Evolutionary conservation across 768 basidiomycete genomes (phyloP).

Genomic region (Tulasnella sp.): DNA sequence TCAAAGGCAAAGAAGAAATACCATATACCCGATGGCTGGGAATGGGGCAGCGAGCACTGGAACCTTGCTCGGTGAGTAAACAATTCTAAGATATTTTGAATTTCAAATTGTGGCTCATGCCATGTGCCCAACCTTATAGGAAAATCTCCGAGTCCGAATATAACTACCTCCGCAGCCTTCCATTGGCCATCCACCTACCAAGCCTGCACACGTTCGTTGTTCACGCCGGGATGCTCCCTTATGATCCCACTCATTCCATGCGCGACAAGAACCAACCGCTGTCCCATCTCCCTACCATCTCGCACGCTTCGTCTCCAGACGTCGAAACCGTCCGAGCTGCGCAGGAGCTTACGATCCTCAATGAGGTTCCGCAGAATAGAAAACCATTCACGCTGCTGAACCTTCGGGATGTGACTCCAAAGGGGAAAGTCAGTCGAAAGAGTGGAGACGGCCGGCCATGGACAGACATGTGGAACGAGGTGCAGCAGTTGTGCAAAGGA

Average conservation of each 20-base stretch:
- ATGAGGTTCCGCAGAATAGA: constrained; percentile 66
- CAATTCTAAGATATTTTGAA: not conserved
- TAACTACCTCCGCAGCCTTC: constrained; percentile 68
- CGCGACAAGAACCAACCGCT: constrained; percentile 64
- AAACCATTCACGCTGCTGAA: constrained; percentile 75
- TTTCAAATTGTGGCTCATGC: constrained; percentile 18
- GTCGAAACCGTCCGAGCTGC: constrained; percentile 44
- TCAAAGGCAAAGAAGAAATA: constrained; percentile 37
- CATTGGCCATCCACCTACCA: constrained; percentile 70
- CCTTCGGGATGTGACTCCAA: constrained; percentile 53
- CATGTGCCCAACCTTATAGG: constrained; percentile 32
- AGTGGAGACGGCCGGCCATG: constrained; percentile 57
- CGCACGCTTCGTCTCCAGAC: not conserved
- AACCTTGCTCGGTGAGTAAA: constrained; percentile 50
- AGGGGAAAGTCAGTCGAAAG: constrained; percentile 44
- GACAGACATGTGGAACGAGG: constrained; percentile 67
- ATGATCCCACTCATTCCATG: constrained; percentile 54
- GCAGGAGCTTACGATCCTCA: constrained; percentile 68
- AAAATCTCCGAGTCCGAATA: constrained; percentile 60
- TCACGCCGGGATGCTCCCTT: constrained; percentile 78
- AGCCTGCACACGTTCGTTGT: constrained; percentile 70
- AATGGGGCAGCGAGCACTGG: constrained; percentile 73
- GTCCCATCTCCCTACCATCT: constrained; percentile 49
- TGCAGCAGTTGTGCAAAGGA: constrained; percentile 58
- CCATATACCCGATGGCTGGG: constrained; percentile 64